Evolutionary conservation across 305 asterid genomes (phyloP).

Genomic region (Rubia tinctorum): DNA sequence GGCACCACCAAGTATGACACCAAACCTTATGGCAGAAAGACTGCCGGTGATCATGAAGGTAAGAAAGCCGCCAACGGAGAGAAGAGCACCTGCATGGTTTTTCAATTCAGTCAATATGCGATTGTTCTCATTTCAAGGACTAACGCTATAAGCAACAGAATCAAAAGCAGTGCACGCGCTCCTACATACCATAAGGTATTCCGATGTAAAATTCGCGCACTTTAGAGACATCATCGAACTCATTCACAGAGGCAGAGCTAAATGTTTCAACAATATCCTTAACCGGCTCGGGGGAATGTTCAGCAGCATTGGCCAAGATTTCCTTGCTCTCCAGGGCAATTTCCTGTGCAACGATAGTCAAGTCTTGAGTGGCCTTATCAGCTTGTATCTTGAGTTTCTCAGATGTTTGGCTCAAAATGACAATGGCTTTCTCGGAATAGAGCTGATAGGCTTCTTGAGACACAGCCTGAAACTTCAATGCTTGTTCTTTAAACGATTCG

Average conservation of each 20-base stretch:
- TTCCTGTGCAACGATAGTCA: conserved; percentile 63
- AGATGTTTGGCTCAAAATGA: conserved; percentile 66
- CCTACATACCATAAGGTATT: conserved; percentile 81
- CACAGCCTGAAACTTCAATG: conserved; percentile 63
- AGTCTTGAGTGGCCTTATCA: conserved; percentile 79
- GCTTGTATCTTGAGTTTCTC: conserved; percentile 79
- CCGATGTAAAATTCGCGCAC: conserved; percentile 86
- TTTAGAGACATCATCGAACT: conserved; percentile 60
- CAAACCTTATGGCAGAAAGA: conserved; percentile 79
- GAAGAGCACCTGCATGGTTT: conserved; percentile 63
- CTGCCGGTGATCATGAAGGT: conserved; percentile 89
- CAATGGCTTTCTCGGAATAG: conserved; percentile 70
- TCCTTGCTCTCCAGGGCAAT: conserved; percentile 75
- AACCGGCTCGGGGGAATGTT: conserved; percentile 73
- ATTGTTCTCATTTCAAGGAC: not conserved
- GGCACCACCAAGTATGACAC: conserved; percentile 81
- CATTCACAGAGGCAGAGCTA: conserved; percentile 54
- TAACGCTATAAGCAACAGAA: not conserved
- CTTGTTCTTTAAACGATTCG: conserved; percentile 71
- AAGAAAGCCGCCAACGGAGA: conserved; percentile 73
- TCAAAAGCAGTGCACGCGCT: not conserved
- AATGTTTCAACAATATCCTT: conserved; percentile 88
- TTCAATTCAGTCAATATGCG: conserved; percentile 15
- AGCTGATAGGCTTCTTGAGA: conserved; percentile 80
- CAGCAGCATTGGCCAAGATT: conserved; percentile 63